A percentile compares a stretch with the other conserved stretches of the same genome.
Evolutionary conservation across 805 yeast genomes (phyloP).

Genomic region (Candida peoriensis): DNA sequence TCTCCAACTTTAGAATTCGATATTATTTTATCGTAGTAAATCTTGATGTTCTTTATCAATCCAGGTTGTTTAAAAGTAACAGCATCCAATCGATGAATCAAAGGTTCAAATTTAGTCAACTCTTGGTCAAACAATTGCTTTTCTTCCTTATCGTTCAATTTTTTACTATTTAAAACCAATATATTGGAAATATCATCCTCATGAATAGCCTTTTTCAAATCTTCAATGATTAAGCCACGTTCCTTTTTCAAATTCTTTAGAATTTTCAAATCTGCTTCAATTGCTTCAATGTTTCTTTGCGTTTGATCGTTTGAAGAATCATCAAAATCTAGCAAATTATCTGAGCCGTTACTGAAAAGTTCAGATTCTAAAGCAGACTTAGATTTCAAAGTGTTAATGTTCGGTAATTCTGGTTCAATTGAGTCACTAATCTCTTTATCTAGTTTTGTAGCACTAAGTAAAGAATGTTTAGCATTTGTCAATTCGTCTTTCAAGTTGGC

Average conservation of each 20-base stretch:
- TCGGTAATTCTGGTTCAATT: constrained; percentile 37
- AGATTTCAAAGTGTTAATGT: constrained; percentile 41
- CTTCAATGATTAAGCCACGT: constrained; percentile 53
- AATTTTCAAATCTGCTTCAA: constrained; percentile 56
- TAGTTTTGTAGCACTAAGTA: constrained; percentile 55
- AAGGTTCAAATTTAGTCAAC: constrained; percentile 68
- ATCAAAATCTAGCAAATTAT: constrained; percentile 67
- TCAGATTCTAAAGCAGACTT: constrained; percentile 28
- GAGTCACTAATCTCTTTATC: constrained; percentile 50
- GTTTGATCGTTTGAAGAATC: constrained; percentile 31
- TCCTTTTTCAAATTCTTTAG: constrained; percentile 61
- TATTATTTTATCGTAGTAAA: constrained; percentile 41
- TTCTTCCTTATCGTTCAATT: constrained; percentile 47
- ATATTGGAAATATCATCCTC: constrained; percentile 80
- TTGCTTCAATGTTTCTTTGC: constrained; percentile 37
- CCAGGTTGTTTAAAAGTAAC: constrained; percentile 62
- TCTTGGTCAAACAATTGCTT: constrained; percentile 63
- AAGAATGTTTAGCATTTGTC: constrained; percentile 50
- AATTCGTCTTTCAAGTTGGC: constrained; percentile 49
- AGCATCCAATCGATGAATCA: constrained; percentile 59
- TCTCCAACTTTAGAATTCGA: constrained; percentile 38
- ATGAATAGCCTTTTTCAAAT: constrained; percentile 65
- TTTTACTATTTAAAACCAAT: constrained; percentile 59
- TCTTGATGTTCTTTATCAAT: constrained; percentile 41
- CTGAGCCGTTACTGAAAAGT: constrained; percentile 21